Evolutionary conservation across 345 rosid genomes (phyloP), one percentile per base, ranked within the genome.

Genomic region (Moricandia moricandioides): DNA sequence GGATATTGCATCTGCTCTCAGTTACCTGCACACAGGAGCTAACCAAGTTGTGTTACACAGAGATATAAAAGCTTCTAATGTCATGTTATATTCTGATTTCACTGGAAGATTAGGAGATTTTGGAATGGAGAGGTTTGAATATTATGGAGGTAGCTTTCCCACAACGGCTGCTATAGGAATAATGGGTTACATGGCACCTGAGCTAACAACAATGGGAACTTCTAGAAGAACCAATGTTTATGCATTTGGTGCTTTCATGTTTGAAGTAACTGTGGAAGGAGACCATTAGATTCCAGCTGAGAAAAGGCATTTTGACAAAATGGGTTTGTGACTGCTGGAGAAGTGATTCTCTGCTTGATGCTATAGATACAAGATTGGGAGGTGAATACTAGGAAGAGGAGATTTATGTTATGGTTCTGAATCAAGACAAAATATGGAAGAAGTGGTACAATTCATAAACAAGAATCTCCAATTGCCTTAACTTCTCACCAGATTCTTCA

Each of bases 1-100:
- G 74, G 85, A 79, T 17, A 81, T 82, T 1, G 86, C 43, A 10
- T 37, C 37, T 34, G 37, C 37, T 34, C 7, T 1, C 37, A 34
- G 37, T 34, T 34, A 34, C 37, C 37, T 34, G 7, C 87, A 85
- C 34, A 85, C 85, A 62, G 87, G 74, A 49, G 82, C 84, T 80
- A 84, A 80, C n/a, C 37, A 34, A 1, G 37, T 34, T 34, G 37
- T 34, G 37, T 34, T 34, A 34, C 37, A 0, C 37, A 8, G 8
- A 34, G 37, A 6, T 34, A 34, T 34, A 34, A 34, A 34, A 34
- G 37, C 37, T 33, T 37, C 43, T 37, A 37, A 37, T 8, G 43
- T 37, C 10, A 37, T 37, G 43, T 37, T 37, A 37, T 12, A 37
- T 37, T 37, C 3, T 37, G 43, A 37, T 8, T 37, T 8, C 12